Conservation (phyloP, 306 rosid species). For the Castanea sativa region DNA sequence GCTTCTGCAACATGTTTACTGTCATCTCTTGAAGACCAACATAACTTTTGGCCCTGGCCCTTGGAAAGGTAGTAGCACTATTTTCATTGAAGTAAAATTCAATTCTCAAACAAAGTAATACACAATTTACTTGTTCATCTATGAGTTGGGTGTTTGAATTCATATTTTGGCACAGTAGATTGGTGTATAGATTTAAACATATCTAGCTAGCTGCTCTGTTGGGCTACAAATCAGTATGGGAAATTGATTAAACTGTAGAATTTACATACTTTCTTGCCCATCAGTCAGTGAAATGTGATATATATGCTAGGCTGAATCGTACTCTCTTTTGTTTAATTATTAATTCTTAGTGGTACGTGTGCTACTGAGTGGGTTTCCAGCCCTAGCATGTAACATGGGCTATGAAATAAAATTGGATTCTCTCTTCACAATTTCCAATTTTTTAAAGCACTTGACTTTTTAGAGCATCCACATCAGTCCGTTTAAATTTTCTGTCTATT, state of each 20-base stretch:
- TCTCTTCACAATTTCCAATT: constrained; percentile 26
- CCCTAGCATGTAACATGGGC: constrained; percentile 50
- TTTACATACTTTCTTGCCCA: constrained; percentile 32
- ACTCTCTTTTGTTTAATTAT: not conserved
- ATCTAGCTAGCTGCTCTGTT: constrained; percentile 33
- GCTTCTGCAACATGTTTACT: constrained; percentile 70
- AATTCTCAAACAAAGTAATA: not conserved
- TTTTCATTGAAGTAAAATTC: constrained; percentile 35
- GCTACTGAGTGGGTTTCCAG: constrained; percentile 63
- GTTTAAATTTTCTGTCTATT: too few species aligned
- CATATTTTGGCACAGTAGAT: constrained; percentile 37
- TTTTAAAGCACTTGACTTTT: not conserved
- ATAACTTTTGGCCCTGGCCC: constrained; percentile 84
- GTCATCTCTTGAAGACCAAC: constrained; percentile 55
- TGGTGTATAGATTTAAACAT: constrained; percentile 59
- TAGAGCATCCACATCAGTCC: too few species aligned
- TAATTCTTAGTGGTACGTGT: constrained; percentile 28
- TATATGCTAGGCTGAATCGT: constrained; percentile 17
- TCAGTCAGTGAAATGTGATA: constrained; percentile 14
- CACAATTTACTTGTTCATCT: not conserved
- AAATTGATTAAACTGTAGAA: constrained; percentile 35
- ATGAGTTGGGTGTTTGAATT: constrained; percentile 14
- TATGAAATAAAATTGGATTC: constrained; percentile 44
- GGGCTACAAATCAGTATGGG: constrained; percentile 20
- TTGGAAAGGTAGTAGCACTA: constrained; percentile 48